Evolutionary conservation across 768 basidiomycete genomes (phyloP), one percentile per base, ranked within the genome.

Genomic region (Tephrocybe sp.): DNA sequence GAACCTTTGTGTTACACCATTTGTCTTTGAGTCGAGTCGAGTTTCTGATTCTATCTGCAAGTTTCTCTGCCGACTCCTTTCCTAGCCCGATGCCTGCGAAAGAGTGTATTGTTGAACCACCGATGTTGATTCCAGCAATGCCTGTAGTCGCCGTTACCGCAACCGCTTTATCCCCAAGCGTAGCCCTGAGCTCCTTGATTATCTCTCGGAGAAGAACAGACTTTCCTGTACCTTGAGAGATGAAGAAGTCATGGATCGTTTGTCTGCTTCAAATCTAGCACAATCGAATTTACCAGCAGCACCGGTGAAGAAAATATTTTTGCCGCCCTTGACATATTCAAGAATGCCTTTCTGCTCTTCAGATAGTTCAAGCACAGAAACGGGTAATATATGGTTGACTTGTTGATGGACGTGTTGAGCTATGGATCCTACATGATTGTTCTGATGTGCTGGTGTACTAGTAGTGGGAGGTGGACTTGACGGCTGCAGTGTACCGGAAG

Each of bases 281-380:
- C 4, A 12, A 24, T 26, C 38, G 41, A 18, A 52, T 56, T 47
- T 51, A 86, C 87, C 85, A 50, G 88, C 88, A 50, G 84, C 78
- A 18, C 88, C 88, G 1, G 86, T 89, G 65, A 89, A 89, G 69
- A 90, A 89, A 24, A 88, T 74, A 53, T 76, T 87, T 54, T 74
- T 65, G 0, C 81, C 81, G 4, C 72, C 70, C 30, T 79, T 72
- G 7, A 87, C 82, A 32, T 73, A 53, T 9, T 64, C 55, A 11
- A 82, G 38, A n/a, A 81, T 68, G 1, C 48, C 20, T 45, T 56
- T 60, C 48, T 82, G 80, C 47, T 81, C 77, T 1, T 48, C 39
- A 0, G 75, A 74, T 5, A 76, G 57, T 20, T 45, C 37, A 30
- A 30, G 28, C 28, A 30, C 11, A 5, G 28, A 30, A 30, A 30